phyloP scores from a whole-genome alignment of 768 basidiomycete genomes.

The Boletus vinaceobasis region DNA sequence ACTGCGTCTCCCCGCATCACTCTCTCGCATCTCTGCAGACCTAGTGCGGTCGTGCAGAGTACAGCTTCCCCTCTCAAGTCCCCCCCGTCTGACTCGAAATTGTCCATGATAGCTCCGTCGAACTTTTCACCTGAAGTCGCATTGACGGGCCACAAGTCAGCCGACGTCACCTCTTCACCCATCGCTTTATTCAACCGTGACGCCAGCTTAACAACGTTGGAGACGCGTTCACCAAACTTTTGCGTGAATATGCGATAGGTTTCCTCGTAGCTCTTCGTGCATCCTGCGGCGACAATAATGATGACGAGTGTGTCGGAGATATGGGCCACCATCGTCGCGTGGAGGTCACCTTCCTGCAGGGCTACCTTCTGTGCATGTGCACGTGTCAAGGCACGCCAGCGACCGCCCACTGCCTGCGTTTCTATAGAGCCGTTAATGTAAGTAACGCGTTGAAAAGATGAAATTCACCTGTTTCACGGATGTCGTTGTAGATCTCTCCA shows the following conservation, averaged over 20 bases:
- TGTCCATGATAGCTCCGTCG: slow-evolving; percentile 43
- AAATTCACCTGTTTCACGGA: slow-evolving; percentile 42
- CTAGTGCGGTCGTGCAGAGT: slow-evolving; percentile 57
- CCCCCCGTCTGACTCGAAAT: slow-evolving; percentile 31
- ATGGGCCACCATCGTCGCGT: slow-evolving; percentile 41
- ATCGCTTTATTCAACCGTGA: slow-evolving; percentile 42
- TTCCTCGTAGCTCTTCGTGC: slow-evolving; percentile 32
- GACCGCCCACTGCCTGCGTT: slow-evolving; percentile 49
- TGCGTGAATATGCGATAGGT: slow-evolving; percentile 30
- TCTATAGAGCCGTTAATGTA: slow-evolving; percentile 31
- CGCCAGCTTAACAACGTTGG: slow-evolving; percentile 34
- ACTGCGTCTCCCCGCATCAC: slow-evolving; percentile 35
- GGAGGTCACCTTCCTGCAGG: slow-evolving; percentile 31
- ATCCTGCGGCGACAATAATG: slow-evolving; percentile 41
- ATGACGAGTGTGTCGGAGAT: slow-evolving; percentile 43
- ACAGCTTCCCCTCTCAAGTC: slow-evolving; percentile 27
- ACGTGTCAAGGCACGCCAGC: slow-evolving; percentile 55
- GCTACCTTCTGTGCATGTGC: slow-evolving; percentile 37
- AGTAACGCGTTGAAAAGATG: neutral
- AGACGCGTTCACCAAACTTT: slow-evolving; percentile 34
- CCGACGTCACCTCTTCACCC: slow-evolving; percentile 55
- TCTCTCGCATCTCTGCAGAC: slow-evolving; percentile 41
- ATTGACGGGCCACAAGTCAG: slow-evolving; percentile 52
- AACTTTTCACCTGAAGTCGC: slow-evolving; percentile 42
- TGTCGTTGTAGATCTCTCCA: slow-evolving; percentile 35